Conservation (phyloP, 2,329 filamentous ascomycete species). For the Trichoderma sp. region DNA sequence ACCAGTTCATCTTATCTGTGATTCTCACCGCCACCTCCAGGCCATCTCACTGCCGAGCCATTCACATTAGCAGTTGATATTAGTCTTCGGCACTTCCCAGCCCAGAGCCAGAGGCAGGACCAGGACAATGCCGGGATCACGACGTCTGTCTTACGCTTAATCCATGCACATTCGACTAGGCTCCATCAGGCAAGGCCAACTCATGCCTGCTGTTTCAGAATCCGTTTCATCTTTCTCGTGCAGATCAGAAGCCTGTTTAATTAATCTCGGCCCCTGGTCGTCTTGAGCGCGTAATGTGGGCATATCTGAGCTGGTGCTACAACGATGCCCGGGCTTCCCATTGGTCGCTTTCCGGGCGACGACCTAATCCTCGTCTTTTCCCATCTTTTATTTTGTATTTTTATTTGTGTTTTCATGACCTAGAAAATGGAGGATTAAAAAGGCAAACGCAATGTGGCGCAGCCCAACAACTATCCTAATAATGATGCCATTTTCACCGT, state of each 20-base stretch:
- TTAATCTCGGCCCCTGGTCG: neutral
- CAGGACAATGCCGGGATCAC: neutral
- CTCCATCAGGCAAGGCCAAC: neutral
- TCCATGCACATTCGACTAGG: neutral
- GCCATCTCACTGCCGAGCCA: neutral
- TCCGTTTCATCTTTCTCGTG: conserved; percentile 6
- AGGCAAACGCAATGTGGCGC: neutral
- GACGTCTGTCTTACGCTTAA: neutral
- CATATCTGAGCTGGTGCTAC: neutral
- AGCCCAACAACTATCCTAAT: neutral
- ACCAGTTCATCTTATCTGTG: neutral
- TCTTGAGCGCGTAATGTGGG: neutral
- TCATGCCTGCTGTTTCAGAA: conserved; percentile 14
- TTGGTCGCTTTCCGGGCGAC: neutral
- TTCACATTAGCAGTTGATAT: neutral
- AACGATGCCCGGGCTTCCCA: neutral
- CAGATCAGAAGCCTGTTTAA: conserved; percentile 8
- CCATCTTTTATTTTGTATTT: neutral
- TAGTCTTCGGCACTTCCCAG: neutral
- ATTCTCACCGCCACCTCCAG: neutral
- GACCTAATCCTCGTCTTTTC: neutral
- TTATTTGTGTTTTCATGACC: neutral
- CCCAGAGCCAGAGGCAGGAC: neutral
- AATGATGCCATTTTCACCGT: neutral
- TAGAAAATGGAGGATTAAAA: neutral